phyloP scores from a whole-genome alignment of 1,139 yeast genomes.

The Zygotorulaspora mrakii region DNA sequence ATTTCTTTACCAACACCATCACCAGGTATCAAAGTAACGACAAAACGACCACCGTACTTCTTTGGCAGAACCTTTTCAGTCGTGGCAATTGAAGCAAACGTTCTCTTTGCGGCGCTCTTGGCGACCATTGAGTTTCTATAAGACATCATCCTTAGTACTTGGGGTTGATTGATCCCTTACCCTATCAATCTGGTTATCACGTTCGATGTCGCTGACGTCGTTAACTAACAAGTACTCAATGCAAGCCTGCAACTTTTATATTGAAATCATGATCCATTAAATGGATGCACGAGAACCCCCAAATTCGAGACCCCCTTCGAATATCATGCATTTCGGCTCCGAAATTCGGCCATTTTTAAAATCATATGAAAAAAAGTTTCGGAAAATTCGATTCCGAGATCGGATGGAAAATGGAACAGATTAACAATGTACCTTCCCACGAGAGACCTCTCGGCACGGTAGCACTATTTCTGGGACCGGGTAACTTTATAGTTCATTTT shows the following conservation, averaged over 20 bases:
- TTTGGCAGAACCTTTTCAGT: slow-evolving; percentile 71
- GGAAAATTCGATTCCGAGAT: background rate
- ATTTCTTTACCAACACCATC: slow-evolving; percentile 98
- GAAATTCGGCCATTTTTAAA: background rate
- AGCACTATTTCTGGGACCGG: no score
- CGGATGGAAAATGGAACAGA: background rate
- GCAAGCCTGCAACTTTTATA: background rate
- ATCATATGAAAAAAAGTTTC: background rate
- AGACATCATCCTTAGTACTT: slow-evolving; percentile 19
- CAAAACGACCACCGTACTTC: slow-evolving; percentile 91
- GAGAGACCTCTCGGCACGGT: no score
- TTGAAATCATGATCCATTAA: background rate
- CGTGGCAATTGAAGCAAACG: slow-evolving; percentile 40
- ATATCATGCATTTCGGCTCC: slow-evolving; percentile 2
- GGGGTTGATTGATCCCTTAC: background rate
- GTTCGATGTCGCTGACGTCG: no score
- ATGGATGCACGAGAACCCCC: background rate
- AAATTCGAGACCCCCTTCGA: background rate
- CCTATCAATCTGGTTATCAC: no score
- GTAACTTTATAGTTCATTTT: no score
- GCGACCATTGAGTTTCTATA: slow-evolving; percentile 20
- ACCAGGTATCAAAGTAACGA: slow-evolving; percentile 87
- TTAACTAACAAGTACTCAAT: no score
- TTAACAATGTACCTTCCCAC: background rate
- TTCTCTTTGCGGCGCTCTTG: slow-evolving; percentile 38